Base-by-base conservation (phyloP, 2,329 filamentous ascomycete genomes). In the Aspergillus neoniger region DNA sequence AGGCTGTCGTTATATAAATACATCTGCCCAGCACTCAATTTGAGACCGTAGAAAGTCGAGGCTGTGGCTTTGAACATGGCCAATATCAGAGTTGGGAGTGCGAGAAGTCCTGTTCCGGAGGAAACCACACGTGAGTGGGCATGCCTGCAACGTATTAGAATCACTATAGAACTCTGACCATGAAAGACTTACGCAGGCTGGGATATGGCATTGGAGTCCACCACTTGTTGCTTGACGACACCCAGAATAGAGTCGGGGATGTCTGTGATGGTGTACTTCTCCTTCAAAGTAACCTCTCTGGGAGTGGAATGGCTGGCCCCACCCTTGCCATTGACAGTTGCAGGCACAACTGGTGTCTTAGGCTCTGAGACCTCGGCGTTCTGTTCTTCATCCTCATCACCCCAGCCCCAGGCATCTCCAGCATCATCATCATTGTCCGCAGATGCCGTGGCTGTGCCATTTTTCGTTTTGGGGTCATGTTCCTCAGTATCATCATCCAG, bases 191-290 rank as follows among this genome's bases (percentile, higher is more conserved):
- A 79, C 74, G 71, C 63, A 60, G 73, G 71, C 28, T 74, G 68
- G 30, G 69, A 67, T 48, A 82, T 70, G 41, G 70, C 64, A 50
- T 77, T 70, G 7, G 77, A 75, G 63, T 82, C 80, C 12, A 67
- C 61, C 38, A 82, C 67, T 56, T 82, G 77, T 47, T 71, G 73
- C 43, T 66, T 67, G 54, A 82, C 73, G 44, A 81, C 73, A 3
- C 69, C 67, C n/a, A 81, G 64, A 12, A 98, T 87, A 4, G 88
- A 86, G 62, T 92, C 88, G 0, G 95, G 94, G 74, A 97, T 89
- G 2, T 90, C 90, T 0, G 94, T 97, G 55, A 96, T 90, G 60
- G 88, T 91, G 74, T 96, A 99, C 1, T 85, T 90, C 77, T 99
- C 95, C 63, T 84, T 90, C 48, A 98, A 78, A 0, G 91, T 90